These are phyloP conservation scores for Oryza nivara DNA, from an alignment of 176 grass and related monocot species.

Conservation along the genomic window DNA sequence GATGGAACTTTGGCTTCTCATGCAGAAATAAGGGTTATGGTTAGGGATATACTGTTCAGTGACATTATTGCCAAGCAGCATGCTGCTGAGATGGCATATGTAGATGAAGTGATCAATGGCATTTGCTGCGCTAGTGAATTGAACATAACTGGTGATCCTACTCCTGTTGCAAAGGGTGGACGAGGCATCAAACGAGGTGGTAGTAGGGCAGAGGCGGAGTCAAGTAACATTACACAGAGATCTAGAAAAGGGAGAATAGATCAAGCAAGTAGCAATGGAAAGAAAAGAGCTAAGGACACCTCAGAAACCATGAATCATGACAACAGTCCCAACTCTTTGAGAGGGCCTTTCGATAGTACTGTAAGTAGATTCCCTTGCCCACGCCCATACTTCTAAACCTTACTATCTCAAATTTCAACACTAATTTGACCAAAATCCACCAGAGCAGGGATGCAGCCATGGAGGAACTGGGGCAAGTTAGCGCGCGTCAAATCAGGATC, in stretches of 20 bases:
- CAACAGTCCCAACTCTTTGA: neutral
- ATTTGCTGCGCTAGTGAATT: conserved; percentile 33
- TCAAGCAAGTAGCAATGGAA: neutral
- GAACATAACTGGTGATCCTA: neutral
- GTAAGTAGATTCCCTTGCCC: conserved; percentile 41
- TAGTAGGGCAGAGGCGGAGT: conserved; percentile 15
- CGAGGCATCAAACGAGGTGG: conserved; percentile 29
- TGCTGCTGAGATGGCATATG: conserved; percentile 52
- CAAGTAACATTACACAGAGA: conserved; percentile 13
- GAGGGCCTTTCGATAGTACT: conserved; percentile 9
- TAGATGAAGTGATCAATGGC: conserved; percentile 58
- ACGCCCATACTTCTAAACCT: conserved; percentile 19
- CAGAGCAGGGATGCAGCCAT: conserved; percentile 45
- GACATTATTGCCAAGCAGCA: conserved; percentile 48
- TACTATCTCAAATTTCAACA: conserved; percentile 16
- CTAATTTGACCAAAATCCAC: conserved; percentile 48
- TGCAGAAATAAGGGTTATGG: conserved; percentile 59
- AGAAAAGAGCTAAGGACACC: neutral
- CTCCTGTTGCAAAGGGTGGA: conserved; percentile 25
- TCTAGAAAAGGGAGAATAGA: neutral
- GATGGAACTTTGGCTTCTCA: conserved; percentile 42
- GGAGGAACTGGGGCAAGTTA: conserved; percentile 51
- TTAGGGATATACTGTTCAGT: conserved; percentile 64
- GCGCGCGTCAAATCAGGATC: conserved; percentile 56
- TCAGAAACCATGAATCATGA: neutral